phyloP scores from a whole-genome alignment of 2,329 filamentous ascomycete genomes.

The Blastomyces silverae region DNA sequence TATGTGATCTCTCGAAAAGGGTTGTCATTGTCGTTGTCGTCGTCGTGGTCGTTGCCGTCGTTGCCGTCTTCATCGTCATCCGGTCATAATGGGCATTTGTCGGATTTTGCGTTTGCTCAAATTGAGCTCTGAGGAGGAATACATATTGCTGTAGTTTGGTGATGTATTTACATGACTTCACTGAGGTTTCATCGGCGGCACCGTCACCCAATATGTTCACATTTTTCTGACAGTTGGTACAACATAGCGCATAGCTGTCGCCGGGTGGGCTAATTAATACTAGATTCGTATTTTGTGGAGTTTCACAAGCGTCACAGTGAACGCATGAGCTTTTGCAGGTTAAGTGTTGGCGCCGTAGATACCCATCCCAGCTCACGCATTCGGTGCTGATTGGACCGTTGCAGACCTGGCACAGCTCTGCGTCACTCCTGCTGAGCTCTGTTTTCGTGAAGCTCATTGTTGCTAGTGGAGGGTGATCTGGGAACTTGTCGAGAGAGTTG shows the following conservation, averaged over 20 bases:
- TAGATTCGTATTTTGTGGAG: neutral
- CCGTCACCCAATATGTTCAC: neutral
- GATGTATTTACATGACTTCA: slow-evolving; percentile 2
- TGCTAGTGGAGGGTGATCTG: neutral
- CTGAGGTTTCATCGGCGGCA: neutral
- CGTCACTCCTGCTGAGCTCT: slow-evolving; percentile 5
- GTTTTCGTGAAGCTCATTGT: neutral
- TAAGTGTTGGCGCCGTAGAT: slow-evolving; percentile 7
- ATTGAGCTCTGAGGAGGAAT: slow-evolving; percentile 2
- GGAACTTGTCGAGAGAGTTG: neutral
- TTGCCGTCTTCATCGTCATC: neutral
- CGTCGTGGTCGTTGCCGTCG: neutral
- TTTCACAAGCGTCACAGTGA: slow-evolving; percentile 2
- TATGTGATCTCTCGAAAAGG: neutral
- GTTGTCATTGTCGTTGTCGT: neutral
- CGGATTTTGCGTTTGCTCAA: neutral
- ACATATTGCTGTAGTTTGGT: slow-evolving; percentile 8
- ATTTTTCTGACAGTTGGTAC: neutral
- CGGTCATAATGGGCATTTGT: neutral
- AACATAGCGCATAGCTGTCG: neutral
- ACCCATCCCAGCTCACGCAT: slow-evolving; percentile 7
- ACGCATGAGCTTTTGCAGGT: slow-evolving; percentile 6
- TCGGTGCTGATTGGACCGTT: neutral
- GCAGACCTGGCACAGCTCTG: slow-evolving; percentile 6
- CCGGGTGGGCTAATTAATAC: slow-evolving; percentile 1